These are phyloP conservation scores for Halenospora varia DNA, from an alignment of 495 filamentous ascomycete species.

Conservation along the genomic window DNA sequence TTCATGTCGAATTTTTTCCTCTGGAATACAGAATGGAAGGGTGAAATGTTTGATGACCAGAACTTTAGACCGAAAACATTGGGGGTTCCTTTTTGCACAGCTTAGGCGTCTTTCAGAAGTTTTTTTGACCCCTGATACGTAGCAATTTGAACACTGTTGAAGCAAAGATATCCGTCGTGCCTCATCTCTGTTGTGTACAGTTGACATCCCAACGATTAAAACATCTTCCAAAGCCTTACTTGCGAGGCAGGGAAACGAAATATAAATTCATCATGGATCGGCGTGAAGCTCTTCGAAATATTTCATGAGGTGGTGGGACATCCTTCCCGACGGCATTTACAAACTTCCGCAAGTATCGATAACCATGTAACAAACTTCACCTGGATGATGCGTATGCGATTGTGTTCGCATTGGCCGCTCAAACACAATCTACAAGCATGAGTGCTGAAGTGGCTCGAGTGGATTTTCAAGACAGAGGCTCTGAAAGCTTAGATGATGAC, in stretches of 20 bases:
- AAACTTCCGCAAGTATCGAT: not conserved
- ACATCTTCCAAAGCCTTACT: not conserved
- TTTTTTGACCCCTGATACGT: not conserved
- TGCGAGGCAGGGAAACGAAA: not conserved
- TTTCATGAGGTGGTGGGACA: too few species aligned
- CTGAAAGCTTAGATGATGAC: not conserved
- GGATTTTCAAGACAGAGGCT: not conserved
- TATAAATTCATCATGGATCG: too few species aligned
- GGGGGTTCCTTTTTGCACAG: conserved; percentile 6
- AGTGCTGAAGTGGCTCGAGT: not conserved
- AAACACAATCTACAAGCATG: not conserved
- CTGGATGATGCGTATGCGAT: not conserved
- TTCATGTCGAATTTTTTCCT: conserved; percentile 3
- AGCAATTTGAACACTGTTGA: conserved; percentile 1
- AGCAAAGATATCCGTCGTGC: too few species aligned
- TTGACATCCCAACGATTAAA: not conserved
- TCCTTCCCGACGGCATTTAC: too few species aligned
- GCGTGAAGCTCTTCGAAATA: too few species aligned
- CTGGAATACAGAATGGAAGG: not conserved
- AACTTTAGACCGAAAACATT: conserved; percentile 10
- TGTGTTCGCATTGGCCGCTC: not conserved
- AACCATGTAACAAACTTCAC: not conserved
- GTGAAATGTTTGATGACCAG: conserved; percentile 17
- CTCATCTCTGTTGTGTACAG: not conserved
- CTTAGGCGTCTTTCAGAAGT: conserved; percentile 8